Conservation (phyloP, 768 basidiomycete species). For the Tricholoma sp. region DNA sequence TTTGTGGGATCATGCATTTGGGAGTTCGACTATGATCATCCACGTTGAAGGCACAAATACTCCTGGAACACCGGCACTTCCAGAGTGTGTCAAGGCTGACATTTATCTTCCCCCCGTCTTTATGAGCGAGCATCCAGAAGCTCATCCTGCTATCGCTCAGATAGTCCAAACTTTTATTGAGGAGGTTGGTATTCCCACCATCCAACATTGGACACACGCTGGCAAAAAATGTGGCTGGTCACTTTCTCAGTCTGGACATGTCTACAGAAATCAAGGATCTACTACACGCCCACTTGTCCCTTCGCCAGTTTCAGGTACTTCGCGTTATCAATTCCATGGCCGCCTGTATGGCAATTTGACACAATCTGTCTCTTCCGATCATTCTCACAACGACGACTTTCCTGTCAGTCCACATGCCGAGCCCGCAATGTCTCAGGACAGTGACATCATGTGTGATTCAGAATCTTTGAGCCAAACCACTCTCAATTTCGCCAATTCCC, state of each 20-base stretch:
- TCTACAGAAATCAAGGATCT: background rate
- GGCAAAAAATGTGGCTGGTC: background rate
- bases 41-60: background rate
- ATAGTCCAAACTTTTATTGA: background rate
- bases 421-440: background rate
- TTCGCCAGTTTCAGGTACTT: background rate
- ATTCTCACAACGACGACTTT: background rate
- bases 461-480: background rate
- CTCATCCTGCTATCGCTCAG: background rate
- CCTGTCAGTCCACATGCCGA: background rate
- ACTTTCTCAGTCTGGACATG: background rate
- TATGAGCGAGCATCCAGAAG: background rate
- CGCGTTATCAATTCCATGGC: background rate
- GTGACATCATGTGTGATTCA: background rate
- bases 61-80: background rate
- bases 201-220: background rate
- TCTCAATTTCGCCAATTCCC: background rate
- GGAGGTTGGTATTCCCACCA: background rate
- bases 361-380: background rate
- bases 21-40: background rate
- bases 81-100: background rate
- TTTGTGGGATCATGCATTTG: background rate
- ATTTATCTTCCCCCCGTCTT: background rate
- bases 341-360: background rate
- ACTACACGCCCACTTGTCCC: background rate